These are phyloP conservation scores for Sclerotinia trifoliorum DNA, from an alignment of 2,329 filamentous ascomycete genomes.

Conservation along the genomic window DNA sequence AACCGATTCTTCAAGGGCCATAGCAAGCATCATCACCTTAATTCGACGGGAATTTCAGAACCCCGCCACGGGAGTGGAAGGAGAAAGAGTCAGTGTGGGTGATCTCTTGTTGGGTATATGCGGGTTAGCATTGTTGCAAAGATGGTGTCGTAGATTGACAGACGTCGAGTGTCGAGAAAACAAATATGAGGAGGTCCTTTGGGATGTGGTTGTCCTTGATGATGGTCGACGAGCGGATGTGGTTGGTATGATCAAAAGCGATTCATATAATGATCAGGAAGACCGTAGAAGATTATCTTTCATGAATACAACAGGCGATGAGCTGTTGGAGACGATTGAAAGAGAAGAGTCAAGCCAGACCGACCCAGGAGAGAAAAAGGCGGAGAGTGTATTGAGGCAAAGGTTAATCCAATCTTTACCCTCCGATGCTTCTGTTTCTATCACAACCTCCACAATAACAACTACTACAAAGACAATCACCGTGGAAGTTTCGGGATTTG, in stretches of 20 bases:
- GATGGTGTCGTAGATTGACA: constrained; percentile 52
- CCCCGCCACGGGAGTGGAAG: constrained; percentile 56
- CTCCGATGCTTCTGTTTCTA: constrained; percentile 56
- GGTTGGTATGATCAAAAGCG: constrained; percentile 39
- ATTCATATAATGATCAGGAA: constrained; percentile 37
- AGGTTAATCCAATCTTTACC: constrained; percentile 57
- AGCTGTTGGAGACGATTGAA: constrained; percentile 43
- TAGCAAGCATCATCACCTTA: constrained; percentile 64
- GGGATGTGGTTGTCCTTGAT: constrained; percentile 65
- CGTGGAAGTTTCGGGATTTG: constrained; percentile 58
- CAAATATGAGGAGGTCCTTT: constrained; percentile 57
- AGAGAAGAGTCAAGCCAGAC: constrained; percentile 43
- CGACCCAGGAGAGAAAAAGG: constrained; percentile 41
- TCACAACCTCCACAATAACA: constrained; percentile 58
- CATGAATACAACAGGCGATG: constrained; percentile 33
- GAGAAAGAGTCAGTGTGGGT: constrained; percentile 58
- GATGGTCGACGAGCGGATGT: constrained; percentile 59
- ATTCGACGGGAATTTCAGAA: constrained; percentile 64
- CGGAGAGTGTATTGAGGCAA: constrained; percentile 50
- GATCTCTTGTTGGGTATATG: constrained; percentile 62
- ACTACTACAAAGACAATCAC: constrained; percentile 63
- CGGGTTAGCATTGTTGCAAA: constrained; percentile 61
- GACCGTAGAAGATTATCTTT: constrained; percentile 38
- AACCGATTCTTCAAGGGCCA: constrained; percentile 67
- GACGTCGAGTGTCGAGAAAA: constrained; percentile 50